Conservation (phyloP, 2,329 filamentous ascomycete genomes). For the Diaporthe caulivora region DNA sequence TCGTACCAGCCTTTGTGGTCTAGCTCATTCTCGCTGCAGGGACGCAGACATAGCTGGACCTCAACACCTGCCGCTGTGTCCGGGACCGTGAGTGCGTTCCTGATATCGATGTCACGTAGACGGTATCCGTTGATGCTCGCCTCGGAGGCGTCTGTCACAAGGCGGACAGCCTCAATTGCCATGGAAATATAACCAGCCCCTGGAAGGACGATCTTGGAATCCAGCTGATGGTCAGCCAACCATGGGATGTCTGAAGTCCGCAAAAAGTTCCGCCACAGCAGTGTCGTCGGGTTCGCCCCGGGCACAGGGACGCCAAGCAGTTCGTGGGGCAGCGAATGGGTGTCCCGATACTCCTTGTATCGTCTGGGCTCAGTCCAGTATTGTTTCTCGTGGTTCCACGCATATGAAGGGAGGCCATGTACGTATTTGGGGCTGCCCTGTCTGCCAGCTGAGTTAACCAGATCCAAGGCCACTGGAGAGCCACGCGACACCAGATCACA, state of each 20-base stretch:
- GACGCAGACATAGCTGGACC: slow-evolving; percentile 9
- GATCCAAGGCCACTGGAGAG: background rate
- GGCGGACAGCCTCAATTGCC: slow-evolving; percentile 45
- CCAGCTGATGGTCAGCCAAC: slow-evolving; percentile 42
- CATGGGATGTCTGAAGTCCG: slow-evolving; percentile 1
- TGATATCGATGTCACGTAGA: background rate
- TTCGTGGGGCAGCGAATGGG: slow-evolving; percentile 52
- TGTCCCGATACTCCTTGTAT: slow-evolving; percentile 44
- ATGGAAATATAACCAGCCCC: slow-evolving; percentile 41
- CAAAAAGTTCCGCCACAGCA: slow-evolving; percentile 48
- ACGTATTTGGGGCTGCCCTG: background rate
- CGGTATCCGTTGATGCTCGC: slow-evolving; percentile 33
- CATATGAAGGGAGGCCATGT: background rate
- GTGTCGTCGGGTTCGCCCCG: slow-evolving; percentile 47
- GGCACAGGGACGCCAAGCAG: slow-evolving; percentile 51
- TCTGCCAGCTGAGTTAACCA: background rate
- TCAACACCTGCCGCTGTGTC: background rate
- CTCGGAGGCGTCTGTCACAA: slow-evolving; percentile 48
- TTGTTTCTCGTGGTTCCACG: no score
- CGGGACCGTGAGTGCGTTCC: background rate
- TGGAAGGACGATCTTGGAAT: slow-evolving; percentile 41
- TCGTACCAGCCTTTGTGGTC: background rate
- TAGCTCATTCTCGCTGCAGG: background rate
- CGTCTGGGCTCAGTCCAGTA: background rate
- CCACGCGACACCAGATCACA: background rate